Conservation (phyloP, 2,329 filamentous ascomycete genomes). For the Neoarthrinium moseri region DNA sequence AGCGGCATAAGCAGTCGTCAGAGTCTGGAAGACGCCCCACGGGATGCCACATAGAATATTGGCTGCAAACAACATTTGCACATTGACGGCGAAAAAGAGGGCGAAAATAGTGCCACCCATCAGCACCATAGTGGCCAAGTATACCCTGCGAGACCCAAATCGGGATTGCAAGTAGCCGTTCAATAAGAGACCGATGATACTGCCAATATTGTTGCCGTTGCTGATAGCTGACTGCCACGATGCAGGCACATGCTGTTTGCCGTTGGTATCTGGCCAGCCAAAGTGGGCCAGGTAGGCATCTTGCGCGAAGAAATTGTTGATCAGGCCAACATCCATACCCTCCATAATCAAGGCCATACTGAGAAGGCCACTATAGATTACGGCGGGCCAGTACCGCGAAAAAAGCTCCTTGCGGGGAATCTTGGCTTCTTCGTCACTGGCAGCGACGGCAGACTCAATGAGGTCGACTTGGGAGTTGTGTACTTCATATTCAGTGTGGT, state of each 20-base stretch:
- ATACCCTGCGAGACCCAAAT: conserved; percentile 33
- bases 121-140: conserved; percentile 33
- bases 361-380: conserved; percentile 26
- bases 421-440: conserved; percentile 25
- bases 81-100: too few relatives aligned
- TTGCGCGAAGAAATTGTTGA: conserved; percentile 38
- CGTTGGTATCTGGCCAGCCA: conserved; percentile 30
- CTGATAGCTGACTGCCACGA: conserved; percentile 43
- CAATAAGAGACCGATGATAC: conserved; percentile 40
- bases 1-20: too few relatives aligned
- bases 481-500: conserved; percentile 22
- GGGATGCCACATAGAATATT: too few relatives aligned
- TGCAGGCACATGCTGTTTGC: conserved; percentile 38
- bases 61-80: too few relatives aligned
- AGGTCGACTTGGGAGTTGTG: conserved; percentile 25
- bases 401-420: conserved; percentile 31
- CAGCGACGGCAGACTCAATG: conserved; percentile 30
- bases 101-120: too few relatives aligned
- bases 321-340: conserved; percentile 35
- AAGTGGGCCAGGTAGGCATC: conserved; percentile 29
- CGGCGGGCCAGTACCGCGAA: conserved; percentile 26
- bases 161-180: conserved; percentile 38
- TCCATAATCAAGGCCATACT: conserved; percentile 30
- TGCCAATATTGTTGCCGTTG: conserved; percentile 38
- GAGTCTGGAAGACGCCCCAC: too few relatives aligned